Conservation (phyloP, 1,139 yeast species). For the Taiozyma onychis region DNA sequence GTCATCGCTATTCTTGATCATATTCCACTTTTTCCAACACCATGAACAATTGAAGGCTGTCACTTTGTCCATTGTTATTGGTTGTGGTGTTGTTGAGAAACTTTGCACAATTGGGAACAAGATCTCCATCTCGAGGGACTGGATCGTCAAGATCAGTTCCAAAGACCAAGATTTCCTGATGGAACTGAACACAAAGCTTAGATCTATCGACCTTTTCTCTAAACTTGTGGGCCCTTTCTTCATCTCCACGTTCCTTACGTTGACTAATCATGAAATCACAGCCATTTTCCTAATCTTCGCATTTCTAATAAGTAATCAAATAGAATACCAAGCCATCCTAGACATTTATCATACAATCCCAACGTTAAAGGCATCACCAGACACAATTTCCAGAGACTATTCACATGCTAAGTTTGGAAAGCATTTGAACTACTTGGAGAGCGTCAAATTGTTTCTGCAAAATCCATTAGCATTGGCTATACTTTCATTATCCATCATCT, state of each 20-base stretch:
- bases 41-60: constrained; percentile 5
- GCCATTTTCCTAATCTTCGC: constrained; percentile 23
- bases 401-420: background rate
- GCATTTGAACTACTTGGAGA: constrained; percentile 8
- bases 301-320: constrained; percentile 25
- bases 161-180: constrained; percentile 22
- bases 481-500: constrained; percentile 29
- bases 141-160: constrained; percentile 34
- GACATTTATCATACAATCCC: constrained; percentile 28
- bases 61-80: constrained; percentile 20
- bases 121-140: constrained; percentile 35
- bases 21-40: constrained; percentile 12
- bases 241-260: constrained; percentile 28
- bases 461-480: constrained; percentile 48
- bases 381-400: background rate
- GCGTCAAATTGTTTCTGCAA: constrained; percentile 35
- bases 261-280: constrained; percentile 20
- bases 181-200: constrained; percentile 28
- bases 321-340: constrained; percentile 30
- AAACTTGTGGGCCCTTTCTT: constrained; percentile 32
- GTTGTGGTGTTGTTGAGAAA: constrained; percentile 30
- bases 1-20: constrained; percentile 18
- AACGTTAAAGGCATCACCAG: constrained; percentile 10
- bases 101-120: constrained; percentile 30
- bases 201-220: constrained; percentile 32